Evolutionary conservation across 179 eudicot genomes (phyloP).

Genomic region (Amaranthus tricolor): DNA sequence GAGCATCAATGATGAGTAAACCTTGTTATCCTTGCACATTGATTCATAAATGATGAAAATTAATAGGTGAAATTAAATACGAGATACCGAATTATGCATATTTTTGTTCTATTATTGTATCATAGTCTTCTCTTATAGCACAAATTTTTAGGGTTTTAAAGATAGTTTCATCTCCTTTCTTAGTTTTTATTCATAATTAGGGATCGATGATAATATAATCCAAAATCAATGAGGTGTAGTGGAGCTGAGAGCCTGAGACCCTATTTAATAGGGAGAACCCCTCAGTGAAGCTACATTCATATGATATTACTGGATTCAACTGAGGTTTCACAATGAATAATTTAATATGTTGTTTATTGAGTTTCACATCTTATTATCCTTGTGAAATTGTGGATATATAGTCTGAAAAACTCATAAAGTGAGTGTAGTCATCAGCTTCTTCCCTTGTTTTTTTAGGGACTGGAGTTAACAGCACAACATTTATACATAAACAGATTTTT

Average conservation of each 20-base stretch:
- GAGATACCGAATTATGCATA: too few relatives aligned
- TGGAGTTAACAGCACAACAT: slow-evolving; percentile 24
- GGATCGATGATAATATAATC: slow-evolving; percentile 29
- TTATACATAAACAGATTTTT: not conserved
- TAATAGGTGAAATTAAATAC: too few relatives aligned
- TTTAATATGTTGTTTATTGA: slow-evolving; percentile 10
- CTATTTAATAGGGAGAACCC: slow-evolving; percentile 37
- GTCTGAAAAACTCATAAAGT: slow-evolving; percentile 28
- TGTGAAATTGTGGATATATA: not conserved
- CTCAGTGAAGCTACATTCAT: slow-evolving; percentile 29
- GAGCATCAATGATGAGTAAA: too few relatives aligned
- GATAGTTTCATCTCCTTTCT: too few relatives aligned
- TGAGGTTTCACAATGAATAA: slow-evolving; percentile 25
- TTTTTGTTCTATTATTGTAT: too few relatives aligned
- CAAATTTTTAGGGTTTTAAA: too few relatives aligned
- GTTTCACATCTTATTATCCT: slow-evolving; percentile 16
- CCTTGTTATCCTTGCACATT: too few relatives aligned
- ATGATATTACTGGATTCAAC: slow-evolving; percentile 24
- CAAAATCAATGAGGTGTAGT: slow-evolving; percentile 23
- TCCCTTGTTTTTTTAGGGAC: slow-evolving; percentile 19
- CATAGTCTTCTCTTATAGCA: too few relatives aligned
- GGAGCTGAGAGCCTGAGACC: slow-evolving; percentile 35
- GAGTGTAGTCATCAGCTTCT: slow-evolving; percentile 34
- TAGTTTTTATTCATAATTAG: too few relatives aligned
- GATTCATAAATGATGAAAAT: too few relatives aligned